These are phyloP conservation scores for Salix brachista DNA, from an alignment of 345 rosid genomes.

Conservation along the genomic window DNA sequence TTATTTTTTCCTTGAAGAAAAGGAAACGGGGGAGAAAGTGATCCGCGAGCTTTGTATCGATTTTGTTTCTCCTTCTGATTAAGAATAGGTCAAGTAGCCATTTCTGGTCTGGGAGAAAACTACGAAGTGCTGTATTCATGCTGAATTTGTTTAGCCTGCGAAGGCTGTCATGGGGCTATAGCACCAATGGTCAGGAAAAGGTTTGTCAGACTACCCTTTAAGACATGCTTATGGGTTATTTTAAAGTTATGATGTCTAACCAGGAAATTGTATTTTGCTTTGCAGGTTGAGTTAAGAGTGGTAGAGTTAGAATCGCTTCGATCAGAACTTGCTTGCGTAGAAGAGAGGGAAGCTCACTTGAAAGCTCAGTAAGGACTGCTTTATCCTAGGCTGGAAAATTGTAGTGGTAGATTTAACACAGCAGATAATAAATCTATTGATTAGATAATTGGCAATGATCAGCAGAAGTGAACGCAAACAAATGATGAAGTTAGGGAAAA, in stretches of 20 bases:
- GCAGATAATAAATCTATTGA: too few species aligned
- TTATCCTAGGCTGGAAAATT: background rate
- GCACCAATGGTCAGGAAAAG: constrained; percentile 65
- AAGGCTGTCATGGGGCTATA: constrained; percentile 70
- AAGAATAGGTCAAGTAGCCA: constrained; percentile 53
- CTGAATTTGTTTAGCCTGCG: constrained; percentile 67
- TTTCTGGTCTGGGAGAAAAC: constrained; percentile 42
- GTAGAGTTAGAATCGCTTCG: constrained; percentile 76
- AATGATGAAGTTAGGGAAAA: too few species aligned
- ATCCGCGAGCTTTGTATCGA: constrained; percentile 15
- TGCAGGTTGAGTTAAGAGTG: constrained; percentile 66
- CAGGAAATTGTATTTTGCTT: background rate
- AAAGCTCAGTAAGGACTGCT: constrained; percentile 73
- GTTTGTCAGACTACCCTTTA: constrained; percentile 29
- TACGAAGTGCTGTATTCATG: constrained; percentile 60
- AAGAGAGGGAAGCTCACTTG: constrained; percentile 85
- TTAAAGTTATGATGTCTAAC: constrained; percentile 11
- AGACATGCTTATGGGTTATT: constrained; percentile 5
- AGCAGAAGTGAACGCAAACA: too few species aligned
- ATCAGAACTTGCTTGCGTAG: constrained; percentile 70
- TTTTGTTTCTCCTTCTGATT: constrained; percentile 33
- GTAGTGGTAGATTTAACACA: too few species aligned
- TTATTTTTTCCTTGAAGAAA: constrained; percentile 1
- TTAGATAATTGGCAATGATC: too few species aligned
- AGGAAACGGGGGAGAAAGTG: background rate